phyloP scores from a whole-genome alignment of 148 eudicot genomes.

The Chenopodium quinoa region DNA sequence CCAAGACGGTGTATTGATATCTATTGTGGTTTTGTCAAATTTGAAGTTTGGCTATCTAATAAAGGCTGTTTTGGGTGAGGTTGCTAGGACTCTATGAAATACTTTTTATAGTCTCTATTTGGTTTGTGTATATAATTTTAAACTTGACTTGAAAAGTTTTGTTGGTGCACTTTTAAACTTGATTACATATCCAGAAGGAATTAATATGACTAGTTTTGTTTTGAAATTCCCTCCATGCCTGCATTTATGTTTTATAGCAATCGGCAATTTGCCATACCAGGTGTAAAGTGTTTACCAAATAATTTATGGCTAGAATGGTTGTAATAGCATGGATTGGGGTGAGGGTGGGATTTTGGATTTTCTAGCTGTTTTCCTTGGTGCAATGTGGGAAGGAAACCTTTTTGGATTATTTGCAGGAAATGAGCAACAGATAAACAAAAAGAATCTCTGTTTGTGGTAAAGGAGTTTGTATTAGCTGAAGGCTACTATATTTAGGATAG shows the following conservation, averaged over 20 bases:
- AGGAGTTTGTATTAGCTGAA: not conserved
- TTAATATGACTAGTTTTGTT: not conserved
- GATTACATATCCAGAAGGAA: not conserved
- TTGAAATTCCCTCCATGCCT: not conserved
- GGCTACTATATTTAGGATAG: slow-evolving; percentile 18
- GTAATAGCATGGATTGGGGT: too few species aligned
- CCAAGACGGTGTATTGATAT: not conserved
- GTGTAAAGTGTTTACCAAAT: not conserved
- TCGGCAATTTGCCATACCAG: not conserved
- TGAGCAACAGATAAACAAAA: not conserved
- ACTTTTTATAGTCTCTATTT: not conserved
- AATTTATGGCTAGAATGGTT: not conserved
- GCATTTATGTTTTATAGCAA: not conserved
- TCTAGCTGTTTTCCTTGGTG: not conserved
- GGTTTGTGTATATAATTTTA: too few species aligned
- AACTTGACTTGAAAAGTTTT: not conserved
- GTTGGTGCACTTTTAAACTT: not conserved
- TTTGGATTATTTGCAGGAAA: not conserved
- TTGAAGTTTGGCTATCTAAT: not conserved
- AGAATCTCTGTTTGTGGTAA: not conserved
- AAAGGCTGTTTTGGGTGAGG: not conserved
- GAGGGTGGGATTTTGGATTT: not conserved
- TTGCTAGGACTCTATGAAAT: not conserved
- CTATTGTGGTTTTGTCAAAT: not conserved
- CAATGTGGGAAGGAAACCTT: not conserved